Base-by-base conservation (phyloP, 108 stramenopile genomes). In the Skeletonema costatum region DNA sequence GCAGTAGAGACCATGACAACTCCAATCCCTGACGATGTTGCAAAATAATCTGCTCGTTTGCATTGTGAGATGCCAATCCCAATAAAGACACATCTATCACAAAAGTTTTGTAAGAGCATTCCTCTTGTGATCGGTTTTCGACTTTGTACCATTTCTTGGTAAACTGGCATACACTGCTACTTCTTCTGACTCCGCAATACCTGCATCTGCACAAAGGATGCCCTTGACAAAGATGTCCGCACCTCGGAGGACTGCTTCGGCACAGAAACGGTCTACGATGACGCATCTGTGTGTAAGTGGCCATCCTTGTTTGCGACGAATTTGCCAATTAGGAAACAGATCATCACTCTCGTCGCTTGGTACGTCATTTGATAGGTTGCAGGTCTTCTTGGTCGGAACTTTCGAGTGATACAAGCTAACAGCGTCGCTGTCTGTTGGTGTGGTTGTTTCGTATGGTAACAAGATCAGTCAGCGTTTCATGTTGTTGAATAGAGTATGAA, bases 241-340 rank as follows among this genome's bases (percentile, higher is more conserved):
- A 53, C 92, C 92, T 44, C 92, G 80, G 16, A 93, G 68, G 36
- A 93, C 92, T 3, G 92, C 92, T 60, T 93, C 92, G 17, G 81
- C 92, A 70, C 92, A 93, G 59, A 86, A 87, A 39, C 90, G 86
- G 77, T 93, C 92, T 42, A 82, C 76, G 44, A 92, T 50, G 9
- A 92, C 68, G 4, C 53, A 75, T 58, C 85, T 64, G 68, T 89
- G 85, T n/a, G 74, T 78, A 71, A 78, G 83, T 19, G 91, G 87
- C 91, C 91, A 92, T 19, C 91, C 91, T 21, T 76, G 61, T 46
- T 75, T 61, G 14, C 63, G 17, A 35, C 90, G 76, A 17, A 16
- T 62, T 19, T 73, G 64, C 76, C 76, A 72, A 69, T 44, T 44
- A 1, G 69, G 48, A 68, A 87, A 84, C 14, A 80, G 11, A 33